Evolutionary conservation across 2,329 filamentous ascomycete genomes (phyloP), one percentile per base, ranked within the genome.

Genomic region (Xylariaceae sp.): DNA sequence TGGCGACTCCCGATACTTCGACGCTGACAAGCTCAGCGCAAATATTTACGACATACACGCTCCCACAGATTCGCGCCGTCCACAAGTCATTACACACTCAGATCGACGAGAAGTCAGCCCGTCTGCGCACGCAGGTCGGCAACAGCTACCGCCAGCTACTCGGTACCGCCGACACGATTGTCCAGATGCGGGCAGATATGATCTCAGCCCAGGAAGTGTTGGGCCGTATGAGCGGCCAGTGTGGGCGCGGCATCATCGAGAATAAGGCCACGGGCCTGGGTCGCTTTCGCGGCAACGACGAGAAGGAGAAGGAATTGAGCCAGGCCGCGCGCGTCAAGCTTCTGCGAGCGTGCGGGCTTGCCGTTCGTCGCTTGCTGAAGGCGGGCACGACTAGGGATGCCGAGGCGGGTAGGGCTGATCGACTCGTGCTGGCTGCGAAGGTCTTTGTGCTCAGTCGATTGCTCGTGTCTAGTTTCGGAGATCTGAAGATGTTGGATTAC

Each of bases 151-250:
- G 92, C 62, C 89, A 94, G 65, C 83, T 97, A 6, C 83, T 97
- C 30, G 89, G 89, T 50, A 96, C 92, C 0, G 92, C 92, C 52
- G 91, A 96, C 72, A 86, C 86, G n/a, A 97, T 97, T 62, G 87
- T 96, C 52, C 81, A 85, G 57, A 96, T 97, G 89, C 87, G 89
- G 62, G 73, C 72, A 40, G 85, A 92, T 67, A 92, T 94, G 73
- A 81, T 86, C 57, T 74, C 77, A 9, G 86, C 90, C 12, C 90
- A 96, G 70, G 74, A 77, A 4, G 81, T 85, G 39, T 78, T 97
- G 50, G 80, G 80, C 12, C 78, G 78, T 56, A 86, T 96, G 74
- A 89, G 89, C 45, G 81, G 81, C 42, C 81, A 83, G 54, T 96
- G 92, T 71, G 91, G 91, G 50, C 81, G 89, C 39, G 75, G 79